Evolutionary conservation across 331 rosid genomes (phyloP), one percentile per base, ranked within the genome.

Genomic region (Rosa hybrid): DNA sequence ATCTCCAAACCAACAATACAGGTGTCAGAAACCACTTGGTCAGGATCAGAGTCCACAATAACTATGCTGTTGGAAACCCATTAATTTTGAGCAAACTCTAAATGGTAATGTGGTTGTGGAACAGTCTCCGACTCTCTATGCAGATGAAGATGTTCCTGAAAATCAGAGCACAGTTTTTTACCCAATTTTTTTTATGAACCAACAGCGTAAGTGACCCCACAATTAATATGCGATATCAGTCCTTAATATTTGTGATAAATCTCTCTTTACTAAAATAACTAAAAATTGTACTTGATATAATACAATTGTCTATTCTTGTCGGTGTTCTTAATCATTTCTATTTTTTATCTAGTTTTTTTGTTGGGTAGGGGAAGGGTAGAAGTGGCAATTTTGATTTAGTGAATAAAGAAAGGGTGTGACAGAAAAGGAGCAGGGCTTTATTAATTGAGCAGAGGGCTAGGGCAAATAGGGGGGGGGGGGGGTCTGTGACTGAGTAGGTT

Each of bases 341-440:
- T 34, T 20, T 20, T 56, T 20, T 56, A 1, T 6, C 57, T 13
- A 34, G 0, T 48, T 12, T 7, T 13, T 12, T 49, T 13, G 13
- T 13, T 14, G 56, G 6, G n/a, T 2, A 21, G 13, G 65, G 5
- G 7, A 68, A 74, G 85, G 88, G 86, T 30, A 72, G 25, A 20
- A 0, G 0, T 6, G 83, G 78, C 25, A 76, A 51, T 68, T 9
- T 12, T 6, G 21, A 0, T 2, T 8, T 3, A 14, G n/a, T 12
- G 81, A 63, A 25, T 59, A 68, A 85, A 84, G 81, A 83, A 69
- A 72, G 39, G 78, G 78, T 71, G 86, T 64, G 44, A 48, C 68
- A 71, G 78, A 71, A 34, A 83, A 70, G 41, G 78, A 46, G 62
- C 51, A 77, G 82, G 87, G 53, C 85, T 62, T 78, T 59, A 62